Percentiles rank a stretch among this genome's conserved stretches.
Evolutionary conservation across 1,284 basidiomycete species (phyloP).

Genomic region (Kalmanozyma brasiliensis): DNA sequence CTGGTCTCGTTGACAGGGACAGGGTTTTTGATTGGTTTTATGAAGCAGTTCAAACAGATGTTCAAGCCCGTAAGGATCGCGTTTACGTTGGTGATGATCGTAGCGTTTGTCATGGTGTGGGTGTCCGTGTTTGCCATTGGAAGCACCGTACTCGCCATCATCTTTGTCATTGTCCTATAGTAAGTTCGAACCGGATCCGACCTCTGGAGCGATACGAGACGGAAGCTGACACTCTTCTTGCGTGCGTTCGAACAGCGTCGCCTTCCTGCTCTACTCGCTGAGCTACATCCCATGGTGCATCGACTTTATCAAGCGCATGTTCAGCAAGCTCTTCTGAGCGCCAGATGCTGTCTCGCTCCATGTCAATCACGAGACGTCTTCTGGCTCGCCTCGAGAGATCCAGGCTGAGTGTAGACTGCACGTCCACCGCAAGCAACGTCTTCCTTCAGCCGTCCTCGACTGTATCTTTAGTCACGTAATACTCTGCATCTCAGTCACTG

Average conservation of each 20-base stretch:
- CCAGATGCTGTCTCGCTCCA: too few species aligned
- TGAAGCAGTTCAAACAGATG: conserved; percentile 74
- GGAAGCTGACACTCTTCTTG: not conserved
- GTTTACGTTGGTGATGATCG: conserved; percentile 82
- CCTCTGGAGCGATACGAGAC: too few species aligned
- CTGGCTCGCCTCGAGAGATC: not conserved
- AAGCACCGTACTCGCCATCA: conserved; percentile 49
- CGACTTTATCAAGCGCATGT: conserved; percentile 58
- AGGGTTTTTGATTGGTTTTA: conserved; percentile 57
- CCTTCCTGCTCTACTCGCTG: conserved; percentile 48
- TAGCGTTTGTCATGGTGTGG: conserved; percentile 63
- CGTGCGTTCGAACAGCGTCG: conserved; percentile 21
- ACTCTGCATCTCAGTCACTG: not conserved
- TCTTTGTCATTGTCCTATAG: conserved; percentile 62
- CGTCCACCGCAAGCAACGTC: too few species aligned
- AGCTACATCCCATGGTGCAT: conserved; percentile 55
- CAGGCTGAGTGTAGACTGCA: not conserved
- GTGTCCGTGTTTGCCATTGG: conserved; percentile 58
- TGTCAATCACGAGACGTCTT: too few species aligned
- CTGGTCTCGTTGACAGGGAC: conserved; percentile 81
- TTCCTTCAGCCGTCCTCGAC: not conserved
- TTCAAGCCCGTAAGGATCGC: conserved; percentile 90
- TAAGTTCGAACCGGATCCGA: conserved; percentile 18
- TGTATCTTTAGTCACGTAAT: conserved; percentile 14
- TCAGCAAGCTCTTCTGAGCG: conserved; percentile 47